A percentile compares a stretch with the other conserved stretches of the same genome.
Conservation (phyloP, 2,329 filamentous ascomycete species). For the Polychaeton citri region DNA sequence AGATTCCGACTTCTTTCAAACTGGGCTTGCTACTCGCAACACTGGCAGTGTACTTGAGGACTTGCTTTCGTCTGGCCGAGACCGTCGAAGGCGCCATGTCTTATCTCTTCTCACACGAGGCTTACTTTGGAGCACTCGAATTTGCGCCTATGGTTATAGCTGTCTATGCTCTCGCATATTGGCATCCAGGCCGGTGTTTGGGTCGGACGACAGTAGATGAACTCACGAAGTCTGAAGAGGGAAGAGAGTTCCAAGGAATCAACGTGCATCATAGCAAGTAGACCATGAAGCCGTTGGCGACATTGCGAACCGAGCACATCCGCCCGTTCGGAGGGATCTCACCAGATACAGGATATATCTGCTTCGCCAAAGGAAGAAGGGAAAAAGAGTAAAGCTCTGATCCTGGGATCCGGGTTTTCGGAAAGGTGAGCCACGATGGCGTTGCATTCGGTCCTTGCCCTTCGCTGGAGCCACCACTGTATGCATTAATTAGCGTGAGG, state of each 20-base stretch:
- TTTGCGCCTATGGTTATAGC: conserved; percentile 42
- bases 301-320: not conserved
- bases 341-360: conserved; percentile 3
- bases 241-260: no score
- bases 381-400: conserved; percentile 7
- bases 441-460: conserved; percentile 7
- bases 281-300: no score
- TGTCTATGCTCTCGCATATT: conserved; percentile 31
- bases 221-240: no score
- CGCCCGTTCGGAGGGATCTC: not conserved
- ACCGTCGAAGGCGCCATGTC: conserved; percentile 37
- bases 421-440: conserved; percentile 8
- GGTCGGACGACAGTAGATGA: conserved; percentile 1
- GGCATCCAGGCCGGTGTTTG: conserved; percentile 31
- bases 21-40: conserved; percentile 31
- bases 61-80: conserved; percentile 41
- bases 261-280: no score
- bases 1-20: conserved; percentile 27
- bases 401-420: conserved; percentile 1
- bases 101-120: conserved; percentile 36
- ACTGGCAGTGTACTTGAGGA: conserved; percentile 39
- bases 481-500: not conserved
- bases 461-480: conserved; percentile 8
- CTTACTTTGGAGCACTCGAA: conserved; percentile 41
- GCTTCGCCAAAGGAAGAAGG: conserved; percentile 6